These are phyloP conservation scores for Austropuccinia psidii DNA, from an alignment of 1,284 basidiomycete species.

Conservation along the genomic window DNA sequence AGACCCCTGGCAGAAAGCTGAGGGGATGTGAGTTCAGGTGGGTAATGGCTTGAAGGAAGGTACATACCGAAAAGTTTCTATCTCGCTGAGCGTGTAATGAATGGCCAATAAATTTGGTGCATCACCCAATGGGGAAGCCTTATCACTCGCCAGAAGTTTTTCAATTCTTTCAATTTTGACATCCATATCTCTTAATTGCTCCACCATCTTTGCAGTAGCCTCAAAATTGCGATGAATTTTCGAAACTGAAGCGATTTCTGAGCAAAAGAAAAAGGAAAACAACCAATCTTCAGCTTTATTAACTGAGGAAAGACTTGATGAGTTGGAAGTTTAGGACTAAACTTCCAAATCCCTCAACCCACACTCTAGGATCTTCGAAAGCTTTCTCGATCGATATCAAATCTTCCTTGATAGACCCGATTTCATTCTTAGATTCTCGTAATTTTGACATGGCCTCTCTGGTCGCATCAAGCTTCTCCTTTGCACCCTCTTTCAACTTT, in stretches of 20 bases:
- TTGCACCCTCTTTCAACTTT: constrained; percentile 82
- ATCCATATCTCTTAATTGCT: constrained; percentile 82
- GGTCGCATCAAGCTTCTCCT: constrained; percentile 86
- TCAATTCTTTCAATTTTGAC: constrained; percentile 71
- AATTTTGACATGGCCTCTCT: constrained; percentile 80
- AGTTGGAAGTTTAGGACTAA: constrained; percentile 5
- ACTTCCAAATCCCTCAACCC: constrained; percentile 66
- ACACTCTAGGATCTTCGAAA: constrained; percentile 62
- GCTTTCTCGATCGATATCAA: constrained; percentile 78
- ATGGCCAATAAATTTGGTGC: constrained; percentile 79
- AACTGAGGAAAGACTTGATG: not conserved
- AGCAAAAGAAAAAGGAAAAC: constrained; percentile 23
- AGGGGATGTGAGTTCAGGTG: constrained; percentile 53
- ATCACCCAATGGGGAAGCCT: constrained; percentile 64
- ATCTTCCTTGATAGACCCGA: constrained; percentile 82
- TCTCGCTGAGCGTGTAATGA: constrained; percentile 78
- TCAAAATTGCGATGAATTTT: constrained; percentile 91
- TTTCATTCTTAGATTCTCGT: constrained; percentile 68
- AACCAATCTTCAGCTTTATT: not conserved
- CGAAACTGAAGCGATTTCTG: constrained; percentile 61
- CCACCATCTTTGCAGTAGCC: constrained; percentile 89
- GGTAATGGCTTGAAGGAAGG: not conserved
- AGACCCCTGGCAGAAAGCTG: constrained; percentile 55
- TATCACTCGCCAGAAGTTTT: constrained; percentile 67
- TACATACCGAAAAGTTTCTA: constrained; percentile 82